Base-by-base conservation (phyloP, 352 stramenopile species). In the Phytophthora sp. region DNA sequence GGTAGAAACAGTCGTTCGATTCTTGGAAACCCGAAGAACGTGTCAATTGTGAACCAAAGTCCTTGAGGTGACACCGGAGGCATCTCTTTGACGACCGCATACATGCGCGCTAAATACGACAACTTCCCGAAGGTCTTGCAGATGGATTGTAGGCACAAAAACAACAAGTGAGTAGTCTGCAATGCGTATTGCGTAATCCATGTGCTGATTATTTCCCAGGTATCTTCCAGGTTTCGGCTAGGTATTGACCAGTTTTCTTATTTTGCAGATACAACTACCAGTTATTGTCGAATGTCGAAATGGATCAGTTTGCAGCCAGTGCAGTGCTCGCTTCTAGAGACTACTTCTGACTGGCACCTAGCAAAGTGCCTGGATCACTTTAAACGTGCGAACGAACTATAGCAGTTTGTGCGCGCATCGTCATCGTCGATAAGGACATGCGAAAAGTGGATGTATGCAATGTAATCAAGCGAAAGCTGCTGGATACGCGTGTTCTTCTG, bases 221-320 rank as follows among this genome's bases (percentile, higher is more conserved):
- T 44, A 51, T 44, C 8, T 7, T 5, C 29, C 29, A 33, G 29
- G 29, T 33, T 1, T 33, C n/a, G n/a, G 7, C 3, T 20, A 9
- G 16, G 39, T 60, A 50, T 42, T 59, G 38, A 49, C 36, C 21
- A 42, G 35, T 56, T 49, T 53, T 20, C 23, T 21, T 23, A 11
- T 12, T n/a, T n/a, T n/a, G 30, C 46, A 63, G 44, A 18, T 50
- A 56, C 24, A 63, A 56, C 31, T 56, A 56, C 24, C 26, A 58
- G 38, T 39, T 58, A 13, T 16, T 57, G 2, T 36, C 35, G 2
- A 51, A 57, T 27, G 46, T 57, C 1, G 57, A 24, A 0, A 58
- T 58, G 33, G 46, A 58, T 20, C 46, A 65, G 29, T 58, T 46
- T 27, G 57, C 46, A 65, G 18, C 57, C 46, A 8, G 47, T 65